Base-by-base conservation (phyloP, 305 asterid genomes). In the Fraxinus baroniana region DNA sequence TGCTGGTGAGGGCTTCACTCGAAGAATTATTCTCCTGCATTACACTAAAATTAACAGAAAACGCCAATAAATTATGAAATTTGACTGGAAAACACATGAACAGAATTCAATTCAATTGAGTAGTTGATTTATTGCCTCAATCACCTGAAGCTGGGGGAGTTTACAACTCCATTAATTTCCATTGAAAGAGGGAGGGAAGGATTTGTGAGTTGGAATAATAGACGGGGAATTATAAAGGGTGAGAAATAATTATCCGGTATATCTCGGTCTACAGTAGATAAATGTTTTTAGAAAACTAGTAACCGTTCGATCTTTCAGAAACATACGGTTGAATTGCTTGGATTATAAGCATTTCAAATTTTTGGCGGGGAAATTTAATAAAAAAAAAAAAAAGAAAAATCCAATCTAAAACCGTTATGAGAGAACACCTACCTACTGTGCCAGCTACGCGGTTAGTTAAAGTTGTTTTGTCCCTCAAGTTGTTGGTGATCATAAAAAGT, bases 21-120 rank as follows among this genome's bases (percentile, higher is more conserved):
- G 88, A 74, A 72, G 81, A 52, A 52, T 41, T 82, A 77, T 82
- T 90, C 75, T 74, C 85, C 86, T 87, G 89, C 93, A 91, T 91
- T 84, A 81, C 79, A 2, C 71, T 79, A 71, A 8, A 66, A 68
- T 68, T 28, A 68, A 68, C 74, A 68, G 74, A 68, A 68, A 68
- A 68, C 35, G 24, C 36, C n/a, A 68, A 68, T n/a, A n/a, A 68
- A 68, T 28, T 24, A 68, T 24, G 37, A 68, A 28, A 24, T 24
- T 28, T n/a, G 18, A 68, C 37, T 68, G 32, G 5, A 55, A 9
- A 62, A 7, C 72, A 24, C 17, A 62, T 2, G 3, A 62, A 68
- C 15, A 9, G 74, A 28, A 68, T 28, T 68, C 35, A 62, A 62
- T 57, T 57, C 28, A 62, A 62, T 22, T 24, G 18, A 68, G 5